Conservation (phyloP, 2,329 filamentous ascomycete species). For the Aspergillaceae sp. region DNA sequence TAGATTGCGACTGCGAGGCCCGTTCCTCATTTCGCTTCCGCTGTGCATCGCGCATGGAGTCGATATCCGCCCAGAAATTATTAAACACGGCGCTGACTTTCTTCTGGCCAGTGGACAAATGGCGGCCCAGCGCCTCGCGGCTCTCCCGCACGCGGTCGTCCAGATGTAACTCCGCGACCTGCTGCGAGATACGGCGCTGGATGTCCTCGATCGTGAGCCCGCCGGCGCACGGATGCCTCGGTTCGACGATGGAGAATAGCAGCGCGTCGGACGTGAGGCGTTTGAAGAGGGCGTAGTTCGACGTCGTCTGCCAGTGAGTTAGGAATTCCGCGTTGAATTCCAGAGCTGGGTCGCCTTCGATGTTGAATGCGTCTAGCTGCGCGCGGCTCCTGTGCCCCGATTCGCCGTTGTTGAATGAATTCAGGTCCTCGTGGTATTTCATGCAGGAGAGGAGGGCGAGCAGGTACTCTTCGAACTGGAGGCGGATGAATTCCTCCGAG, state of each 20-base stretch:
- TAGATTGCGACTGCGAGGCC: slow-evolving; percentile 14
- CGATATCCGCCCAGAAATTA: slow-evolving; percentile 83
- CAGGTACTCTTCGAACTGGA: slow-evolving; percentile 96
- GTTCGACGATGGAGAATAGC: slow-evolving; percentile 89
- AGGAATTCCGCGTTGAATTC: slow-evolving; percentile 84
- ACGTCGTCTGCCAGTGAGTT: slow-evolving; percentile 75
- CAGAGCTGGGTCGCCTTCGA: slow-evolving; percentile 71
- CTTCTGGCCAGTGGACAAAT: slow-evolving; percentile 77
- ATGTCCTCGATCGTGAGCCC: slow-evolving; percentile 91
- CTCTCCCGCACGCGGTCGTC: slow-evolving; percentile 82
- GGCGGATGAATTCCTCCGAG: slow-evolving; percentile 92
- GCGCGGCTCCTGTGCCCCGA: slow-evolving; percentile 31
- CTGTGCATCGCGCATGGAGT: slow-evolving; percentile 67
- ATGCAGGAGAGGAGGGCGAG: slow-evolving; percentile 78
- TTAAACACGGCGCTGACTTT: slow-evolving; percentile 83
- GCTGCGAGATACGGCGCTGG: slow-evolving; percentile 77
- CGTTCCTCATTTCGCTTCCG: slow-evolving; percentile 41
- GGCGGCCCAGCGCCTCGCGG: slow-evolving; percentile 76
- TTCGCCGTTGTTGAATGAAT: slow-evolving; percentile 40
- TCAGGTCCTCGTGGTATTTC: slow-evolving; percentile 72
- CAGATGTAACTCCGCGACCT: slow-evolving; percentile 86
- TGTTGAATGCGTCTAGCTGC: slow-evolving; percentile 49
- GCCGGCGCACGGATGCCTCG: slow-evolving; percentile 85
- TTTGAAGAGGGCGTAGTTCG: slow-evolving; percentile 88
- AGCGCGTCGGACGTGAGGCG: slow-evolving; percentile 66